These are phyloP conservation scores for Alternaria ethzedia DNA, from an alignment of 2,329 filamentous ascomycete species.

Conservation along the genomic window DNA sequence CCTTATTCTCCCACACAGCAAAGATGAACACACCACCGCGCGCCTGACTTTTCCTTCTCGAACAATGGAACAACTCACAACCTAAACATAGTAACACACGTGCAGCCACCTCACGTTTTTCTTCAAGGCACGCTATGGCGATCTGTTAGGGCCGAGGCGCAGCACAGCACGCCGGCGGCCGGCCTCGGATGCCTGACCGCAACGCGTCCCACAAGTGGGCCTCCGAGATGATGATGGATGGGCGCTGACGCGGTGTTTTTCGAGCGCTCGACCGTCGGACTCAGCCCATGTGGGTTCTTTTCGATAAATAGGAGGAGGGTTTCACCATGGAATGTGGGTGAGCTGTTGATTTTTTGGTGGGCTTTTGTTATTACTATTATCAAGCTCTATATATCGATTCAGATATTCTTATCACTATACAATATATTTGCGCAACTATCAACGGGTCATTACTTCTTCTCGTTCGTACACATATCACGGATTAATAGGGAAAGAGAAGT, in stretches of 20 bases:
- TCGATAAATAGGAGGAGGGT: conserved; percentile 1
- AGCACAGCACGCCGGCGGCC: background rate
- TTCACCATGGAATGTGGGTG: background rate
- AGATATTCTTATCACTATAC: background rate
- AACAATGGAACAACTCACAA: background rate
- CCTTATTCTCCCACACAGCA: background rate
- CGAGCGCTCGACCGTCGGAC: background rate
- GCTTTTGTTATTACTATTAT: background rate
- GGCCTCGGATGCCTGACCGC: background rate
- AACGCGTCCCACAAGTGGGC: background rate
- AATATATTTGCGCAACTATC: background rate
- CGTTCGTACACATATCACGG: background rate
- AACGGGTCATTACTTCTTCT: background rate
- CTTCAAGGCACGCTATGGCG: background rate
- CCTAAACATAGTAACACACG: conserved; percentile 5
- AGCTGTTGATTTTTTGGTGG: background rate
- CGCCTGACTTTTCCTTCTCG: background rate
- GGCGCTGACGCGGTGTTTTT: conserved; percentile 1
- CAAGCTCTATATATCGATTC: background rate
- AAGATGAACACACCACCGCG: background rate
- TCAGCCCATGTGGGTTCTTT: background rate
- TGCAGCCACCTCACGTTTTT: background rate
- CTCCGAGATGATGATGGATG: conserved; percentile 1
- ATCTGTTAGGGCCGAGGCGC: conserved; percentile 1
- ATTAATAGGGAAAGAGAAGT: background rate